Base-by-base conservation (phyloP, 2,329 filamentous ascomycete species). In the Aspergillus tanneri region DNA sequence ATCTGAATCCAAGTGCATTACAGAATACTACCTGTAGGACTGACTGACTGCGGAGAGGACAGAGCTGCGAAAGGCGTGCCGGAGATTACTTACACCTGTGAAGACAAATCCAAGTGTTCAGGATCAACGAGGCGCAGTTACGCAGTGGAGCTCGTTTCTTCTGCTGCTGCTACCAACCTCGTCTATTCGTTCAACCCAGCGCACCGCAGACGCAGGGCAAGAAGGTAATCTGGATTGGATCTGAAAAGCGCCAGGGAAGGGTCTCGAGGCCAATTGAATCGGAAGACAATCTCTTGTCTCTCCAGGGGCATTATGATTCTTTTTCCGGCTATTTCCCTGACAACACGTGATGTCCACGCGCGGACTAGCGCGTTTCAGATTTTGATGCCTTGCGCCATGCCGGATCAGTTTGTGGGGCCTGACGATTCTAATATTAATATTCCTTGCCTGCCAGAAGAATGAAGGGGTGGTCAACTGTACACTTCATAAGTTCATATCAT, bases 351-450 rank as follows among this genome's bases (percentile, higher is more conserved):
- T 10, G 12, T 11, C 22, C 38, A 39, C 38, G 38, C 40, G 41
- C 16, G 44, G 52, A 19, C 43, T 58, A 62, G 61, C 50, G 63
- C 60, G 64, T 66, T 66, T 66, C 62, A 65, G 56, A 49, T 57
- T 37, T 38, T 16, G 47, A 27, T 54, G 43, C 42, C 49, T 57
- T 46, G 27, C 36, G 51, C 58, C 48, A 56, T 52, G 46, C 58
- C 53, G 21, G 27, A 35, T 54, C 46, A 32, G 57, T 41, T 24
- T 5, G 5, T 30, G 16, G 30, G 12, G 28, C n/a, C n/a, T n/a
- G n/a, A n/a, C n/a, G n/a, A n/a, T n/a, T n/a, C n/a, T n/a, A n/a
- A n/a, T n/a, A n/a, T n/a, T n/a, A n/a, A n/a, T n/a, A n/a, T n/a
- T n/a, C n/a, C n/a, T n/a, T n/a, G n/a, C n/a, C n/a, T n/a, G n/a